Percentiles rank a stretch among this genome's conserved stretches.
Evolutionary conservation across 805 yeast genomes (phyloP).

Genomic region (Metschnikowia cubensis): DNA sequence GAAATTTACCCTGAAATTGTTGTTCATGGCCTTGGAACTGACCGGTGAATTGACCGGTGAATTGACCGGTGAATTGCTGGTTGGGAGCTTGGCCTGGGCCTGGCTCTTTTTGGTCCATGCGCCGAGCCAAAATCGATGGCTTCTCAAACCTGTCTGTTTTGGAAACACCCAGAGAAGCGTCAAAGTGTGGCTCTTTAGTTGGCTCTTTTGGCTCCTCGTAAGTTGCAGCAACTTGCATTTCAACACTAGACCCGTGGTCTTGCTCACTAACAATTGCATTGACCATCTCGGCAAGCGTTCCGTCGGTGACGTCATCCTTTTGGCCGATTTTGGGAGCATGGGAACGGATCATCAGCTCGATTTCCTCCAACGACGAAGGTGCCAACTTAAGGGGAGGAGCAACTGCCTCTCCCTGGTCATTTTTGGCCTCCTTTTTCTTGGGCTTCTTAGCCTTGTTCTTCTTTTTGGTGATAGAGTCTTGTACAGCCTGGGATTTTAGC

Average conservation of each 20-base stretch:
- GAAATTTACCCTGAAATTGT: no score
- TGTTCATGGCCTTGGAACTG: no score
- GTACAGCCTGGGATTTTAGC: slow-evolving; percentile 8
- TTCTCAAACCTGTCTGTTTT: not conserved
- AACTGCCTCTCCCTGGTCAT: not conserved
- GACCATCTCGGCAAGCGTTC: slow-evolving; percentile 15
- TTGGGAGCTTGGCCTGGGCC: not conserved
- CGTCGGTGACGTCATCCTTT: slow-evolving; percentile 8
- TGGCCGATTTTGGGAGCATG: slow-evolving; percentile 26
- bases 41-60: no score
- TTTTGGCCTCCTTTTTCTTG: slow-evolving; percentile 4
- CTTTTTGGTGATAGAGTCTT: not conserved
- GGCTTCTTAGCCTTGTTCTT: not conserved
- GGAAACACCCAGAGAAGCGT: not conserved
- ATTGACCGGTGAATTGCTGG: no score
- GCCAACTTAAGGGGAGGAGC: slow-evolving; percentile 6
- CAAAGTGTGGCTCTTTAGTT: not conserved
- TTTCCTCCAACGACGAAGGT: slow-evolving; percentile 33
- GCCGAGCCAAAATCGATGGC: not conserved
- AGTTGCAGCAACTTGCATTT: not conserved
- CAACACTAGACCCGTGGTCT: not conserved
- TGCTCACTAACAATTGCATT: slow-evolving; percentile 15
- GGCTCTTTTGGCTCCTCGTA: not conserved
- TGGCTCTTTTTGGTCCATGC: not conserved
- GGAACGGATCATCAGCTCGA: slow-evolving; percentile 31